Conservation (phyloP, 495 filamentous ascomycete species). For the Lasiosphaeria ovina region DNA sequence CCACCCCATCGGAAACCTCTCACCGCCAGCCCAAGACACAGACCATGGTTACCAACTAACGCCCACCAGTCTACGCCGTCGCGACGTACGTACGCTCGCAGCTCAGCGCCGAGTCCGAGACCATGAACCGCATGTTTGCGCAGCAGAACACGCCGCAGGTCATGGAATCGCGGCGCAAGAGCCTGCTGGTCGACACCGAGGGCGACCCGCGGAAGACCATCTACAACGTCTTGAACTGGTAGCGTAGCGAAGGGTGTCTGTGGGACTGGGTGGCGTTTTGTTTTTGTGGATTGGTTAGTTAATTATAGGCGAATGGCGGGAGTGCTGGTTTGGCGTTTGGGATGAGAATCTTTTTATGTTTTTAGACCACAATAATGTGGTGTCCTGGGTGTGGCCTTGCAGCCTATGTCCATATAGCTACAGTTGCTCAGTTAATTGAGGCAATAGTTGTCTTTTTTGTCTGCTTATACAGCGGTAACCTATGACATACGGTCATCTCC, state of each 20-base stretch:
- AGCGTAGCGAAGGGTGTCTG: not conserved
- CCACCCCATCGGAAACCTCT: not conserved
- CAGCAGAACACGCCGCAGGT: conserved; percentile 42
- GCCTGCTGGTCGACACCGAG: conserved; percentile 31
- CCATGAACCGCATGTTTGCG: conserved; percentile 40
- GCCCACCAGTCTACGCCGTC: conserved; percentile 29
- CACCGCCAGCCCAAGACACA: not conserved
- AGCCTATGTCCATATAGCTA: too few relatives aligned
- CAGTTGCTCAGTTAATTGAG: too few relatives aligned
- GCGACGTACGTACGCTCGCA: conserved; percentile 33
- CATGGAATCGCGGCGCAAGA: conserved; percentile 28
- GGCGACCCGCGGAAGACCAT: conserved; percentile 40
- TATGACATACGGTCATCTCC: too few relatives aligned
- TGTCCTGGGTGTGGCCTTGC: too few relatives aligned
- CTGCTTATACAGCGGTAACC: too few relatives aligned
- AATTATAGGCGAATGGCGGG: too few relatives aligned
- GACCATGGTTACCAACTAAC: not conserved
- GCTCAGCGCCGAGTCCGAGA: conserved; percentile 29
- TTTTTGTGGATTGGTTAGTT: too few relatives aligned
- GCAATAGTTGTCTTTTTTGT: too few relatives aligned
- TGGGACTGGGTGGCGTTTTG: too few relatives aligned
- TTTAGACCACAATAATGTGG: too few relatives aligned
- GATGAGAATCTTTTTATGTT: too few relatives aligned
- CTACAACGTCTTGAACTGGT: conserved; percentile 41
- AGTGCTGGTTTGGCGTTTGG: too few relatives aligned